Base-by-base conservation (phyloP, 306 rosid species). In the Styphnolobium japonicum region DNA sequence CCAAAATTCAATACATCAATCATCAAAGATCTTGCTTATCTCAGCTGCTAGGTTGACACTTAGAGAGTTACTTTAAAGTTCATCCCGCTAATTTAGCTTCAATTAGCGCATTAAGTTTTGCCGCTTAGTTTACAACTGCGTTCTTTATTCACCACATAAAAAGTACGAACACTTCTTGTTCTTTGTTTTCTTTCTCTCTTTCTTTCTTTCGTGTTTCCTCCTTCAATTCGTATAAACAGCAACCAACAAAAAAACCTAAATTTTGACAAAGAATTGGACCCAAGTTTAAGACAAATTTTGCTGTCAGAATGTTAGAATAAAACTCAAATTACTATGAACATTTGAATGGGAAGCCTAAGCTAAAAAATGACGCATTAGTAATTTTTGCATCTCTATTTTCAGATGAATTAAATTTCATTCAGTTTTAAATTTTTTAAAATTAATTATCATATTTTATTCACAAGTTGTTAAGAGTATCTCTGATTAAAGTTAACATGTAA, bases 81-180 rank as follows among this genome's bases (percentile, higher is more conserved):
- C 42, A 12, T 52, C 19, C 43, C 67, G 66, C 67, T 52, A 77
- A 43, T 78, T 53, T 11, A 40, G 82, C 82, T 43, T 67, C 16
- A 78, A 78, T 78, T n/a, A 78, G 67, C 75, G 81, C 81, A 77
- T 7, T 9, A n/a, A n/a, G 75, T 77, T 11, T 67, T 67, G 76
- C 69, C 48, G 33, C 36, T 55, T 2, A 53, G 40, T 48, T 39
- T 27, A 5, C 45, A 40, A 29, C 58, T 15, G 0, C 56, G 36
- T 66, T 66, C 33, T 25, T 16, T 29, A 6, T 52, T 66, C 58
- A 52, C 21, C 75, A 36, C 36, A 63, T 40, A 43, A 74, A 12
- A 1, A 7, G 4, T 8, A 21, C 0, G 4, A 16, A 3, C 45
- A 55, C 33, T 18, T 23, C 19, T 10, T 7, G 6, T 52, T 36